phyloP scores from a whole-genome alignment of 352 stramenopile species.

The Peronospora tabacina region DNA sequence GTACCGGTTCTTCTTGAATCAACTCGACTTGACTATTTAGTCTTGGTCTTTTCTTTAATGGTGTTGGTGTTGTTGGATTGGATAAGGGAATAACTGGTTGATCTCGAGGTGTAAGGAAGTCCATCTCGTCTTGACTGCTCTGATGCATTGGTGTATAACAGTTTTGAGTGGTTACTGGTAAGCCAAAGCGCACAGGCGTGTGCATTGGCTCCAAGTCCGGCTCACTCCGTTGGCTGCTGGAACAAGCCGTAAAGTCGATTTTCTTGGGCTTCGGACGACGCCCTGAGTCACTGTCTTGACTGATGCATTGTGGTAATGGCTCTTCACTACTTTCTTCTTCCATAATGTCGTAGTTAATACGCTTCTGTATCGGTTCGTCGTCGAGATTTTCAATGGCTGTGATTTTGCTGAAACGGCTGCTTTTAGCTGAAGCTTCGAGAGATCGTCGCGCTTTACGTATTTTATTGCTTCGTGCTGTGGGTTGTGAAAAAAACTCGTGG shows the following conservation, averaged over 20 bases:
- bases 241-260: conserved; percentile 64
- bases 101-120: conserved; percentile 79
- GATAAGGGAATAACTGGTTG: conserved; percentile 78
- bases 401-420: conserved; percentile 14
- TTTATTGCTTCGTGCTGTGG: conserved; percentile 18
- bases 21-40: conserved; percentile 30
- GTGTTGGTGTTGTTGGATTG: conserved; percentile 72
- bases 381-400: conserved; percentile 21
- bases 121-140: conserved; percentile 79
- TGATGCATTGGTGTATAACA: conserved; percentile 46
- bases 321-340: conserved; percentile 55
- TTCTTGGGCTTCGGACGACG: conserved; percentile 45
- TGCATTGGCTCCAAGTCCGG: conserved; percentile 50
- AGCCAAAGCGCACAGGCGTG: conserved; percentile 23
- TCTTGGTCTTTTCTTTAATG: conserved; percentile 69
- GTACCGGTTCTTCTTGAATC: conserved; percentile 53
- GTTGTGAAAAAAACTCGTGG: conserved; percentile 76
- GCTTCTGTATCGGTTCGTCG: conserved; percentile 49
- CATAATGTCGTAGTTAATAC: conserved; percentile 65
- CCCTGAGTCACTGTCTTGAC: conserved; percentile 33
- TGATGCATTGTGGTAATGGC: conserved; percentile 17
- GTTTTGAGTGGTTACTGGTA: conserved; percentile 31
- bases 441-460: conserved; percentile 32
- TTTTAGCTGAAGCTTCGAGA: conserved; percentile 28
- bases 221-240: conserved; percentile 66